Base-by-base conservation (phyloP, 2,329 filamentous ascomycete species). In the Pseudodiploospora longispora region DNA sequence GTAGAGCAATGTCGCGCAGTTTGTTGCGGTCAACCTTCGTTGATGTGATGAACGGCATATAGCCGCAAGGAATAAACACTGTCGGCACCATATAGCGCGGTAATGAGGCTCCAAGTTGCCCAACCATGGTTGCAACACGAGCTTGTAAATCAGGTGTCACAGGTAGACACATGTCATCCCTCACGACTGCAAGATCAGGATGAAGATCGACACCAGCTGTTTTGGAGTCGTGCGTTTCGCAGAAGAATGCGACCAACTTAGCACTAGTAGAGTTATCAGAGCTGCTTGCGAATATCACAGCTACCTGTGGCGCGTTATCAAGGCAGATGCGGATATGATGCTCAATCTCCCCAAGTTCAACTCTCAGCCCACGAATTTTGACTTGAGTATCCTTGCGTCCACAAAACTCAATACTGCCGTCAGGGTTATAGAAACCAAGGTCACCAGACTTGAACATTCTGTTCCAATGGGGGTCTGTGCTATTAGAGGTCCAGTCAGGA, bases 381-480 rank as follows among this genome's bases (percentile, higher is more conserved):
- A 52, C 47, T 19, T 19, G 19, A 19, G 19, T 19, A 19, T 19
- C 19, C 19, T 19, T 19, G 19, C 19, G 19, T 19, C 19, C 19
- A 19, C 19, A 19, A 19, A 19, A 19, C 19, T 19, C 19, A 19
- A 19, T 19, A 19, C 19, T 19, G 19, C 47, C 19, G 9, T 44
- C 44, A 1, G 56, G 54, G 34, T 64, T 54, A 27, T 70, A 70
- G 38, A 55, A 56, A 3, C 59, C 70, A 7, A 74, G 57, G 48
- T 74, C 71, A 6, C 71, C 71, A 2, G 70, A 71, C 46, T 64
- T 66, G 52, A 72, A 74, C 5, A 67, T 19, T 19, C 19, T 19
- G 19, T 19, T 19, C 19, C 19, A 19, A 19, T 19, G 19, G 19
- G 19, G 19, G 19, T 27, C 12, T 38, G 40, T 4, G 38, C 30